Base-by-base conservation (phyloP, 2,329 filamentous ascomycete genomes). In the Gnomoniopsis sp. region DNA sequence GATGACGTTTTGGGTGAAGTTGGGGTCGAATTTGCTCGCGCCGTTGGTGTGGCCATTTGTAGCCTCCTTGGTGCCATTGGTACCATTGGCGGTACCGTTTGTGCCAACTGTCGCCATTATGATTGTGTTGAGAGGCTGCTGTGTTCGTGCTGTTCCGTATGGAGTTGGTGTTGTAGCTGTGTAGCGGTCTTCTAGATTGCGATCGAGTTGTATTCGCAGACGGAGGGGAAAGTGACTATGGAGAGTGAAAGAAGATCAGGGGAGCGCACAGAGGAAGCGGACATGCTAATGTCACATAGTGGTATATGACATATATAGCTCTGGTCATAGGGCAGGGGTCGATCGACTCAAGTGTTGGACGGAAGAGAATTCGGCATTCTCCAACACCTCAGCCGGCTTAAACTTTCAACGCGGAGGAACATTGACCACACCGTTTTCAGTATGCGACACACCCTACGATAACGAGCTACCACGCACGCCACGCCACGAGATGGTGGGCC, bases 1-100 rank as follows among this genome's bases (percentile, higher is more conserved):
- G 71, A 87, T 77, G 69, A 87, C 83, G 65, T 79, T 75, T 65
- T 81, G 71, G 47, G 85, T 88, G 77, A 87, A 87, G 74, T 66
- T 58, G n/a, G 65, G 63, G 53, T 64, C 62, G 41, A 49, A 59
- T 19, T 23, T 47, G 19, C 17, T 14, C 21, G 21, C 19, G 43
- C 43, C 43, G n/a, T 44, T 44, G 19, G 43, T 44, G 43, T 44
- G 43, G 43, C 44, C 36, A 41, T 17, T 30, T 30, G 26, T 41
- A 11, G 36, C 36, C 36, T 41, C 36, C 26, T 30, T 30, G 26
- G 26, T 30, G 26, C 26, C 41, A 23, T 47, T 47, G 44, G 19
- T 23, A 23, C 44, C 44, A 12, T 23, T 47, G 21, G 4, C 36
- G 17, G 36, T 41, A 15, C 36, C 36, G 36, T 41, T 41, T 41